Conservation (phyloP, 169 alveolate genomes). For the Cyclospora cayetanensis region DNA sequence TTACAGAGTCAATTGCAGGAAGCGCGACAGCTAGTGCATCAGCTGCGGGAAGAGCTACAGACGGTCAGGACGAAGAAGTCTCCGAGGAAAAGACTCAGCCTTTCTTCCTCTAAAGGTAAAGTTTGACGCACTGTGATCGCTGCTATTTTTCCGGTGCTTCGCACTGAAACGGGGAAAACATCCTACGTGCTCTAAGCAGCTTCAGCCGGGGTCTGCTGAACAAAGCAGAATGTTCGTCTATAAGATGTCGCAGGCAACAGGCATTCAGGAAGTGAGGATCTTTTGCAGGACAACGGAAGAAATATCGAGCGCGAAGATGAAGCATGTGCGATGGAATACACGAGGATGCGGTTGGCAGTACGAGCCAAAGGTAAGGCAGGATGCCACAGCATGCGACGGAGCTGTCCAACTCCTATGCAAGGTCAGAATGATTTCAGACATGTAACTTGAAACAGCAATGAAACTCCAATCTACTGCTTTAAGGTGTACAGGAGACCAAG, state of each 20-base stretch:
- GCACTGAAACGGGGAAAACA: too few species aligned
- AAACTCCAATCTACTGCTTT: too few species aligned
- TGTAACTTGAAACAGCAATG: too few species aligned
- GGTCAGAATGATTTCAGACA: too few species aligned
- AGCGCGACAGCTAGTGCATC: constrained; percentile 33
- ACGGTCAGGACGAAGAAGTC: background rate
- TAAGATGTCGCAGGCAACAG: background rate
- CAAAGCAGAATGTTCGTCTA: background rate
- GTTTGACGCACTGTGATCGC: too few species aligned
- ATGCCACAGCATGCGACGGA: too few species aligned
- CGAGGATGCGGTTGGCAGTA: constrained; percentile 3
- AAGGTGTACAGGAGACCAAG: too few species aligned
- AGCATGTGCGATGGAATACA: background rate
- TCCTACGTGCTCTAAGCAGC: too few species aligned
- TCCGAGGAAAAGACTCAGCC: background rate
- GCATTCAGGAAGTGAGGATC: background rate
- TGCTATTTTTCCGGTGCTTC: too few species aligned
- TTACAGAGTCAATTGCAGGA: constrained; percentile 40
- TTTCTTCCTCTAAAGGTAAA: background rate
- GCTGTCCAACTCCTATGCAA: too few species aligned
- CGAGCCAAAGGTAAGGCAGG: constrained; percentile 13
- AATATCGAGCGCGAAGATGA: background rate
- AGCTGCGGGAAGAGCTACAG: background rate
- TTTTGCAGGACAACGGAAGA: background rate
- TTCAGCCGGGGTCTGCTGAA: background rate